Conservation (phyloP, 2,329 filamentous ascomycete species). For the Venturia effusa region DNA sequence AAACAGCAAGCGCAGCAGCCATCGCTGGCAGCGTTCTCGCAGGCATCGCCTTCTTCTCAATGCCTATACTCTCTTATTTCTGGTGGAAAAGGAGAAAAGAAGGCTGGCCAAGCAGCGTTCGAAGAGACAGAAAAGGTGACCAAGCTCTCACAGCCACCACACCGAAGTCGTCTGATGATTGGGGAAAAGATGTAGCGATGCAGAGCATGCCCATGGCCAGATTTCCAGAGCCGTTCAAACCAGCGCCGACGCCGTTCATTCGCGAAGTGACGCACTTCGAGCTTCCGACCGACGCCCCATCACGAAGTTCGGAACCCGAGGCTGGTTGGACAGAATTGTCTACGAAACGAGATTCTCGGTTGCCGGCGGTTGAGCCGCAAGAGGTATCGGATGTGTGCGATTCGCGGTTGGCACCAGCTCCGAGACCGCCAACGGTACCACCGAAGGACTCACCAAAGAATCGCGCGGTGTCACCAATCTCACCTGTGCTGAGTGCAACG, state of each 20-base stretch:
- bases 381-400: not conserved
- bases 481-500: not conserved
- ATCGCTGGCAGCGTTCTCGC: not conserved
- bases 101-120: not conserved
- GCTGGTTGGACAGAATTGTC: not conserved
- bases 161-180: not conserved
- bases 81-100: not conserved
- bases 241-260: not conserved
- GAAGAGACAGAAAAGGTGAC: not conserved
- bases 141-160: not conserved
- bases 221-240: not conserved
- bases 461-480: not conserved
- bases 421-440: not conserved
- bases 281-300: not conserved
- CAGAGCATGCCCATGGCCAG: not conserved
- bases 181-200: not conserved
- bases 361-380: not conserved
- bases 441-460: not conserved
- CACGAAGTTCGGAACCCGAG: not conserved
- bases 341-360: not conserved
- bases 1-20: not conserved
- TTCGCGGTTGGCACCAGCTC: not conserved
- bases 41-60: not conserved
- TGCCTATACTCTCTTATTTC: not conserved
- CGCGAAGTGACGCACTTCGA: conserved; percentile 1